Evolutionary conservation across 805 yeast genomes (phyloP).

Genomic region (Lipomyces mesembrius): DNA sequence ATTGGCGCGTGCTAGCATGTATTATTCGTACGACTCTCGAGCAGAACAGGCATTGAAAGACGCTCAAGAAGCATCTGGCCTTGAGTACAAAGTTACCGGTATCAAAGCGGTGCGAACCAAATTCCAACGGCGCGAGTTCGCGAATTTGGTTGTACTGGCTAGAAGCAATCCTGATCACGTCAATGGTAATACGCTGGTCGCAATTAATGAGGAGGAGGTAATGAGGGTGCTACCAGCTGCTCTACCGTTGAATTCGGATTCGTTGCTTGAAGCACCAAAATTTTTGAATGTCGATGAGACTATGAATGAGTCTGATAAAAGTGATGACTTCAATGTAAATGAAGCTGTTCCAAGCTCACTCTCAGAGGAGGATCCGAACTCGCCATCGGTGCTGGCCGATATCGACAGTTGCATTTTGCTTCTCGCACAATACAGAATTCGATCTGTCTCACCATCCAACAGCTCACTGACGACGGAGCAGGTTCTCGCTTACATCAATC

Average conservation of each 20-base stretch:
- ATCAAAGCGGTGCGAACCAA: slow-evolving; percentile 87
- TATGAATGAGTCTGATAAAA: neutral
- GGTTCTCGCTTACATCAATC: slow-evolving; percentile 70
- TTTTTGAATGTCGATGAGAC: slow-evolving; percentile 52
- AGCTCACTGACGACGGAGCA: slow-evolving; percentile 80
- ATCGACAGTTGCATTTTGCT: slow-evolving; percentile 77
- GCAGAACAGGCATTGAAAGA: slow-evolving; percentile 46
- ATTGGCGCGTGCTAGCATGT: slow-evolving; percentile 41
- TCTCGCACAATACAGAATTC: slow-evolving; percentile 64
- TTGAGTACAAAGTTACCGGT: slow-evolving; percentile 76
- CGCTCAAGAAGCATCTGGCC: slow-evolving; percentile 42
- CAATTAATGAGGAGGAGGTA: neutral
- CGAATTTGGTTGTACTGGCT: slow-evolving; percentile 80
- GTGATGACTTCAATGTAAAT: neutral
- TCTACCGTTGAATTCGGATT: slow-evolving; percentile 58
- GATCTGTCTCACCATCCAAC: slow-evolving; percentile 67
- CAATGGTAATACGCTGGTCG: neutral
- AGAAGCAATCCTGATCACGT: slow-evolving; percentile 42
- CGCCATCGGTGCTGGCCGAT: slow-evolving; percentile 73
- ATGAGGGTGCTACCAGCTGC: slow-evolving; percentile 14
- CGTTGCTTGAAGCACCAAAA: slow-evolving; percentile 73
- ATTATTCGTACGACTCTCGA: slow-evolving; percentile 51
- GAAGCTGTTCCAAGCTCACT: slow-evolving; percentile 51
- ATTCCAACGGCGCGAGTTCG: slow-evolving; percentile 70
- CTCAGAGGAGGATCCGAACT: slow-evolving; percentile 65